Evolutionary conservation across 495 filamentous ascomycete species (phyloP).

Genomic region (Lasiosphaeriaceae sp.): DNA sequence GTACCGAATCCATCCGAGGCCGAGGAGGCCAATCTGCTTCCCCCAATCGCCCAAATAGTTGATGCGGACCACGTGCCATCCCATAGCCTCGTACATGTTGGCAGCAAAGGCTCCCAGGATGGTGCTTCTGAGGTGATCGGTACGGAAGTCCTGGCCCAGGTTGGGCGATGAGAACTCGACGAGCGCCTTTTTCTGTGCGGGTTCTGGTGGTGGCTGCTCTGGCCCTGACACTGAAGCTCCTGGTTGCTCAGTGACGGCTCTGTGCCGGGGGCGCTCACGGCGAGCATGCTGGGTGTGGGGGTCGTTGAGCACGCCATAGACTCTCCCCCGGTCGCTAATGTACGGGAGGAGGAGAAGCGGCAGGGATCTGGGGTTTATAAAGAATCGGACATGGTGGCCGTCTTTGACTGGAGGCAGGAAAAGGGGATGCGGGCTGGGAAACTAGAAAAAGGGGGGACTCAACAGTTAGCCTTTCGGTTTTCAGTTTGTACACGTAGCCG

Average conservation of each 20-base stretch:
- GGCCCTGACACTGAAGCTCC: neutral
- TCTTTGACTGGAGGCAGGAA: slow-evolving; percentile 26
- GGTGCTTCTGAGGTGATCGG: slow-evolving; percentile 68
- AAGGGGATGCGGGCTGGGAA: slow-evolving; percentile 24
- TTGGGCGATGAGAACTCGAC: slow-evolving; percentile 59
- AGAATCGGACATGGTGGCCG: slow-evolving; percentile 29
- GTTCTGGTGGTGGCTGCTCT: neutral
- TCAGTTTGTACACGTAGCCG: neutral
- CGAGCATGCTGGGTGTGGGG: slow-evolving; percentile 18
- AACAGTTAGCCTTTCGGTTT: neutral
- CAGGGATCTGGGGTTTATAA: slow-evolving; percentile 38
- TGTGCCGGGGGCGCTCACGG: neutral
- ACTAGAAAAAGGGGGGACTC: slow-evolving; percentile 8
- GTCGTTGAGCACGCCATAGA: slow-evolving; percentile 33
- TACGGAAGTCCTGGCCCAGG: slow-evolving; percentile 66
- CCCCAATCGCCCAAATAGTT: slow-evolving; percentile 70
- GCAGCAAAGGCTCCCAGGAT: slow-evolving; percentile 71
- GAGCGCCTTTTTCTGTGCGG: slow-evolving; percentile 54
- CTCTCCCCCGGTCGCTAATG: slow-evolving; percentile 33
- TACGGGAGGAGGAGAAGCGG: slow-evolving; percentile 39
- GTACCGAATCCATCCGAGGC: slow-evolving; percentile 56
- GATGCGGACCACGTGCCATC: slow-evolving; percentile 62
- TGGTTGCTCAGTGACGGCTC: neutral
- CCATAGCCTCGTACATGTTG: slow-evolving; percentile 64
- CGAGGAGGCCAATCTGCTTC: slow-evolving; percentile 67